These are phyloP conservation scores for Botrytis hyacinthi DNA, from an alignment of 2,329 filamentous ascomycete genomes.

Conservation along the genomic window DNA sequence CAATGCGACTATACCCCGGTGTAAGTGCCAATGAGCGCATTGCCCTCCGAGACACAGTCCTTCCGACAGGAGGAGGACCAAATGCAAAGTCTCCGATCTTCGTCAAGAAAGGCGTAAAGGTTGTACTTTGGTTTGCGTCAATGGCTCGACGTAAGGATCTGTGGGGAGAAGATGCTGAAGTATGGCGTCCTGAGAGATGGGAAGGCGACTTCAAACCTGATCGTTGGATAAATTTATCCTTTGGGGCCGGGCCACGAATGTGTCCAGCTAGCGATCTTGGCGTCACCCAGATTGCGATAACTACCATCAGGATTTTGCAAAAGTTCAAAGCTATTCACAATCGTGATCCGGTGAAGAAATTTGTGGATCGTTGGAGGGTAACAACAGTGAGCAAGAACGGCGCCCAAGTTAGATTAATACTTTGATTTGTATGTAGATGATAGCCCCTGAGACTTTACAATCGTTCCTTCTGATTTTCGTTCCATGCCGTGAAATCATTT, in stretches of 20 bases:
- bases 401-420: background rate
- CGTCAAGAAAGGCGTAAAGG: background rate
- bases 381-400: conserved; percentile 14
- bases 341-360: background rate
- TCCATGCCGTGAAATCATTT: background rate
- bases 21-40: background rate
- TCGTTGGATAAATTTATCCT: conserved; percentile 12
- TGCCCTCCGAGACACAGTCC: background rate
- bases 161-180: background rate
- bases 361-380: conserved; percentile 6
- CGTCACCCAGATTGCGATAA: background rate
- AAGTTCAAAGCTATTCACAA: background rate
- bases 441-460: background rate
- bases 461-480: background rate
- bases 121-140: background rate
- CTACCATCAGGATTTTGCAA: background rate
- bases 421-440: background rate
- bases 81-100: background rate
- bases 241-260: background rate
- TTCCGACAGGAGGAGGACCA: background rate
- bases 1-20: conserved; percentile 60
- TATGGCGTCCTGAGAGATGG: conserved; percentile 1
- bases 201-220: background rate
- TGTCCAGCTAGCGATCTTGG: conserved; percentile 15
- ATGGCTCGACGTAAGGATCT: background rate